Evolutionary conservation across 2,329 filamentous ascomycete genomes (phyloP).

Genomic region (Aspergillus carbonarius): DNA sequence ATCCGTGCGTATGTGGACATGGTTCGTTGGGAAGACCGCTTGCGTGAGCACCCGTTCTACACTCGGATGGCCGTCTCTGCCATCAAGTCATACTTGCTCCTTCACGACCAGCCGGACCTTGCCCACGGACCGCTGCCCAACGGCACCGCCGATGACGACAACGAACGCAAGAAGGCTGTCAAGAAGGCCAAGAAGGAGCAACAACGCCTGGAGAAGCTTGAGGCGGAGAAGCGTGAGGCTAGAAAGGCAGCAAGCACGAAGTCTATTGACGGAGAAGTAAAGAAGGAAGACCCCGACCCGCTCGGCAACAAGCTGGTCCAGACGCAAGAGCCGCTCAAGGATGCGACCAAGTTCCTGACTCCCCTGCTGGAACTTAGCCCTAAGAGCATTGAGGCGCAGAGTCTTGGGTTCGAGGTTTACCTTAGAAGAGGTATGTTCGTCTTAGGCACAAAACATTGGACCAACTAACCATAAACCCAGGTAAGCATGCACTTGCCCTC

Average conservation of each 20-base stretch:
- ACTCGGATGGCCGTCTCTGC: conserved; percentile 79
- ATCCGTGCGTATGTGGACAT: conserved; percentile 94
- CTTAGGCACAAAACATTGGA: neutral
- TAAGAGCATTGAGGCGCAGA: conserved; percentile 76
- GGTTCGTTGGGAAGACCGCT: conserved; percentile 89
- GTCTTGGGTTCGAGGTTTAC: conserved; percentile 86
- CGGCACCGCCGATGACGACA: conserved; percentile 49
- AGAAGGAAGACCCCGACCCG: conserved; percentile 90
- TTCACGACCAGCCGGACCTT: conserved; percentile 72
- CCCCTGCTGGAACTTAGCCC: conserved; percentile 82
- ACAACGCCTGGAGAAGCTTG: conserved; percentile 71
- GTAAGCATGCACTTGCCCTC: conserved; percentile 83
- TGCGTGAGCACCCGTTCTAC: conserved; percentile 93
- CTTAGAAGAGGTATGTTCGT: conserved; percentile 70
- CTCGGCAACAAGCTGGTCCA: conserved; percentile 75
- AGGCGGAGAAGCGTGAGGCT: conserved; percentile 79
- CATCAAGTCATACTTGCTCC: conserved; percentile 73
- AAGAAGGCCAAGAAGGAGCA: conserved; percentile 89
- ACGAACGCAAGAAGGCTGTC: conserved; percentile 78
- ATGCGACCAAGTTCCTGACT: conserved; percentile 80
- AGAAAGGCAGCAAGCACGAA: conserved; percentile 71
- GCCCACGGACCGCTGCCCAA: conserved; percentile 57
- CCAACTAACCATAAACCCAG: conserved; percentile 48
- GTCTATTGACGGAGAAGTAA: conserved; percentile 56
- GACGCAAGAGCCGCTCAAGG: conserved; percentile 77